phyloP scores from a whole-genome alignment of 352 stramenopile genomes.

The Globisporangium barbulae region DNA sequence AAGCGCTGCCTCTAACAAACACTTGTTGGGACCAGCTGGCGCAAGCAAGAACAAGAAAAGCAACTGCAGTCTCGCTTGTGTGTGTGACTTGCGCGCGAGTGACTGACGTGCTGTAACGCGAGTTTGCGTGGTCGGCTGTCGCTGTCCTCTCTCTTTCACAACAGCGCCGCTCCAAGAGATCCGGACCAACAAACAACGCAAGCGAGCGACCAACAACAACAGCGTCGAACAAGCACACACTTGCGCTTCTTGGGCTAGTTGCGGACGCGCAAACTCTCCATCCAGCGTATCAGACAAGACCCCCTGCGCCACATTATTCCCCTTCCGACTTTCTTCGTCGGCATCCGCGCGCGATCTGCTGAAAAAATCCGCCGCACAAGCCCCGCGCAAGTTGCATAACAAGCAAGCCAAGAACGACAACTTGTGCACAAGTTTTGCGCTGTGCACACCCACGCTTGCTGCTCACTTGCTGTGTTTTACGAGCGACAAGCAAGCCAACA shows the following conservation, averaged over 20 bases:
- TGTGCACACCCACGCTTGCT: neutral
- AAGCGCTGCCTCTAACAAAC: neutral
- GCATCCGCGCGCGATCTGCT: neutral
- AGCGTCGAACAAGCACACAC: neutral
- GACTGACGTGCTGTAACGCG: neutral
- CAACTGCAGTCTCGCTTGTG: neutral
- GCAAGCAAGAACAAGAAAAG: constrained; percentile 6
- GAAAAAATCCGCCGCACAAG: constrained; percentile 4
- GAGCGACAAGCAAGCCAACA: too few relatives aligned
- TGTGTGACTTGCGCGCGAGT: neutral
- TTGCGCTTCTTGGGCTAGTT: neutral
- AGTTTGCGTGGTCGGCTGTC: neutral
- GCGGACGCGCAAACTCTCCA: too few relatives aligned
- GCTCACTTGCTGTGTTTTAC: too few relatives aligned
- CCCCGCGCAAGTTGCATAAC: neutral
- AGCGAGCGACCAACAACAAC: neutral
- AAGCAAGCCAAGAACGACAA: neutral
- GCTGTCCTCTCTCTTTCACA: constrained; percentile 2
- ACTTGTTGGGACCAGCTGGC: neutral
- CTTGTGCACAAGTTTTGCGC: neutral
- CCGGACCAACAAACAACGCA: constrained; percentile 2
- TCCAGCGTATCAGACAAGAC: constrained; percentile 1
- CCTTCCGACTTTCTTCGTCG: constrained; percentile 1
- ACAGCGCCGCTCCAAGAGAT: constrained; percentile 7
- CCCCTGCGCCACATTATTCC: neutral